Base-by-base conservation (phyloP, 768 basidiomycete species). In the Rhodotorula babjevae region DNA sequence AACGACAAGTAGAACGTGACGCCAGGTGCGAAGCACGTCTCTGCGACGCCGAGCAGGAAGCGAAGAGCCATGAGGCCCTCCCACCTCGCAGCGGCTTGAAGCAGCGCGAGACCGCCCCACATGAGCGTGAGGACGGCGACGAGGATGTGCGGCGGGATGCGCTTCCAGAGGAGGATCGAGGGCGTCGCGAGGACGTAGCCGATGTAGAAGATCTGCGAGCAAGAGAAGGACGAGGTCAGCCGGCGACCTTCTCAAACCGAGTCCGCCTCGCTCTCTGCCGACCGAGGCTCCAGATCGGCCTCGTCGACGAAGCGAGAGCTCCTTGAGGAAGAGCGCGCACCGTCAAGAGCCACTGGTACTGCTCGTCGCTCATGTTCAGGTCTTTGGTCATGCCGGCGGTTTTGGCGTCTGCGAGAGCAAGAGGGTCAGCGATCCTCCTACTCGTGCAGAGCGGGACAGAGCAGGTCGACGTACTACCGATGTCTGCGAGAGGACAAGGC, bases 401-500 rank as follows among this genome's bases (percentile, higher is more conserved):
- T 1, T 70, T 33, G 1, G 69, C 69, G 23, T 70, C 68, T 69
- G 58, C 19, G 16, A 5, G 21, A 5, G 36, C 36, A 9, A 11
- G 52, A 33, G 14, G 23, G 18, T 14, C 27, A 65, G 29, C 12
- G n/a, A n/a, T n/a, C n/a, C n/a, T n/a, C n/a, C n/a, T n/a, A n/a
- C n/a, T n/a, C n/a, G n/a, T n/a, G n/a, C n/a, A n/a, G n/a, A n/a
- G n/a, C n/a, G n/a, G n/a, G n/a, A n/a, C n/a, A n/a, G n/a, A n/a
- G n/a, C n/a, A n/a, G n/a, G n/a, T n/a, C n/a, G 36, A 50, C 67
- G 29, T 18, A 68, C 67, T 69, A 47, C 68, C 68, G 47, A 69
- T 69, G 49, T 69, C 68, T 69, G 68, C 52, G 10, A 11, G 31
- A 23, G 6, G 4, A n/a, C 2, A 6, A 25, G 3, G 21, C 12